phyloP scores from a whole-genome alignment of 805 yeast genomes.

The Saccharomycopsis javanensis region DNA sequence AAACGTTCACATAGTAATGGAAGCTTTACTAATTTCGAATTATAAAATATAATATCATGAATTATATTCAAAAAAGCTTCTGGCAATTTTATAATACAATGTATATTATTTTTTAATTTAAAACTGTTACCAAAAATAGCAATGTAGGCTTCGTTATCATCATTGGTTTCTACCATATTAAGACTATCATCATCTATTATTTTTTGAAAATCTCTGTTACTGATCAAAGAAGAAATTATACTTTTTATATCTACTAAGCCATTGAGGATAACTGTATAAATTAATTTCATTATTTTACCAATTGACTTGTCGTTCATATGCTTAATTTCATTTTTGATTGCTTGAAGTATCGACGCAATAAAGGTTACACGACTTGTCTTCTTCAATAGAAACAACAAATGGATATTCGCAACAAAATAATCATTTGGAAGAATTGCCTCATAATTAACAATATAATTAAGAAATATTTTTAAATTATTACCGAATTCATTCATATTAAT shows the following conservation, averaged over 20 bases:
- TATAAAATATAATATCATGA: neutral
- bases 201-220: neutral
- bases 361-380: neutral
- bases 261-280: neutral
- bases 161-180: neutral
- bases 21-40: neutral
- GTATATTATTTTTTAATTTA: neutral
- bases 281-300: neutral
- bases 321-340: neutral
- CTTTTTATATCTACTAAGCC: neutral
- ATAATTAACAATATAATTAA: neutral
- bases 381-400: neutral
- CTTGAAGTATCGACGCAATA: neutral
- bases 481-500: constrained; percentile 3
- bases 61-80: neutral
- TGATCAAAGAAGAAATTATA: neutral
- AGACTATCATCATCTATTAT: neutral
- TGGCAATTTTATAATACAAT: neutral
- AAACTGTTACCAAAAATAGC: neutral
- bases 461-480: constrained; percentile 4
- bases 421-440: neutral
- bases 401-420: neutral
- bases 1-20: neutral
- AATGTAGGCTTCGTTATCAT: neutral
- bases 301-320: neutral